Evolutionary conservation across 495 filamentous ascomycete species (phyloP).

Genomic region (Physcia stellaris): DNA sequence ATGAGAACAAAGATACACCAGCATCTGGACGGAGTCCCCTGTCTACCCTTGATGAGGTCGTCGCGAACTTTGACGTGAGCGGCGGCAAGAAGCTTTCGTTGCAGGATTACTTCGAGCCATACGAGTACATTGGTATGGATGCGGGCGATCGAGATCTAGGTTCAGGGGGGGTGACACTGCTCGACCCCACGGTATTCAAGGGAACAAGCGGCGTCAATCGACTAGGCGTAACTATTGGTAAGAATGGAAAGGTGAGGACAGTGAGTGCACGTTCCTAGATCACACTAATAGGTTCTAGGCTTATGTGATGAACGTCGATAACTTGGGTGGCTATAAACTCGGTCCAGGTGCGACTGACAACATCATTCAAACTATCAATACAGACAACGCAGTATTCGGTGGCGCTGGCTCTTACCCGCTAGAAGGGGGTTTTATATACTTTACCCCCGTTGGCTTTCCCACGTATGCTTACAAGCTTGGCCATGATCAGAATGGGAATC

Average conservation of each 20-base stretch:
- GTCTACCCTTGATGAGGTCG: conserved; percentile 26
- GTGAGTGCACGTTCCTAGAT: neutral
- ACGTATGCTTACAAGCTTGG: conserved; percentile 23
- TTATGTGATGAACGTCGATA: conserved; percentile 32
- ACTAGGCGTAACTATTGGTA: conserved; percentile 28
- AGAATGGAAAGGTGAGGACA: conserved; percentile 26
- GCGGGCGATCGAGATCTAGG: conserved; percentile 28
- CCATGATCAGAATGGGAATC: conserved; percentile 20
- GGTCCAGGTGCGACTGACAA: conserved; percentile 26
- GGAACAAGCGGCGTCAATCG: conserved; percentile 21
- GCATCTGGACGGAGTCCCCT: conserved; percentile 21
- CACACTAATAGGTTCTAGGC: neutral
- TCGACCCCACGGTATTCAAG: conserved; percentile 26
- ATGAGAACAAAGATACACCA: conserved; percentile 22
- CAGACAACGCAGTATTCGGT: conserved; percentile 27
- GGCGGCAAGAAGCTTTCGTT: conserved; percentile 22
- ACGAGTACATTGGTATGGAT: conserved; percentile 29
- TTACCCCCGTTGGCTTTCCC: conserved; percentile 20
- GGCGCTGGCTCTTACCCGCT: conserved; percentile 32
- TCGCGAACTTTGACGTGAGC: conserved; percentile 21
- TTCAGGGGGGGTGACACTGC: conserved; percentile 23
- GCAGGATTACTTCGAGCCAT: conserved; percentile 30
- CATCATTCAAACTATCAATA: conserved; percentile 28
- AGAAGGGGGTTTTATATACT: conserved; percentile 36
- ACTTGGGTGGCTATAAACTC: conserved; percentile 34